These are phyloP conservation scores for Capsella rubella DNA, from an alignment of 441 rosid genomes.

Conservation along the genomic window DNA sequence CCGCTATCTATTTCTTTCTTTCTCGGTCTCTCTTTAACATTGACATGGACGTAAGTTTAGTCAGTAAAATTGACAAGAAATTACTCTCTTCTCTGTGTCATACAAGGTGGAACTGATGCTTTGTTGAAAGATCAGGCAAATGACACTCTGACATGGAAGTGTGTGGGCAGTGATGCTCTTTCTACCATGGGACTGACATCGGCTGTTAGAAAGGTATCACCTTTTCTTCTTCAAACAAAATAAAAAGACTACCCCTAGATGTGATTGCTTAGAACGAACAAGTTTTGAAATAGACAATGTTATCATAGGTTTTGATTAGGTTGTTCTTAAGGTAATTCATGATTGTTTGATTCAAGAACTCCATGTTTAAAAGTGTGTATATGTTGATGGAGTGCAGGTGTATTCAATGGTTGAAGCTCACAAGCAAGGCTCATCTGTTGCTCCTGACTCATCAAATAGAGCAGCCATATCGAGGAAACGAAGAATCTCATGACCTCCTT, in stretches of 20 bases:
- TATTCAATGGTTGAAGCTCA: conserved; percentile 47
- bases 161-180: conserved; percentile 61
- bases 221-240: conserved; percentile 4
- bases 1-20: conserved; percentile 6
- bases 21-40: conserved; percentile 1
- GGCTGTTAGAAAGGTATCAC: conserved; percentile 82
- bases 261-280: conserved; percentile 13
- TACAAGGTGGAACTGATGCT: conserved; percentile 50
- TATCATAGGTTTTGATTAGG: conserved; percentile 6
- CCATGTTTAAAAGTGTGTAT: conserved; percentile 17
- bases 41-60: background rate
- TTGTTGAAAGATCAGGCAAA: conserved; percentile 49
- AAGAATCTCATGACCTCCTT: conserved; percentile 28
- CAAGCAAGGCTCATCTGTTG: conserved; percentile 29
- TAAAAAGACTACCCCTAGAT: background rate
- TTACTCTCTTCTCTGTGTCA: conserved; percentile 25
- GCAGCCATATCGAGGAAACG: conserved; percentile 34
- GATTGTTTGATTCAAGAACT: conserved; percentile 24
- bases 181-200: conserved; percentile 84
- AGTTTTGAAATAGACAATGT: background rate
- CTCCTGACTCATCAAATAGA: conserved; percentile 9
- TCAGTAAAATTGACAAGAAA: background rate
- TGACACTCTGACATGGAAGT: conserved; percentile 58
- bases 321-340: no score
- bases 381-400: conserved; percentile 37